phyloP scores from a whole-genome alignment of 2,329 filamentous ascomycete species.

The Lachnellula occidentalis region DNA sequence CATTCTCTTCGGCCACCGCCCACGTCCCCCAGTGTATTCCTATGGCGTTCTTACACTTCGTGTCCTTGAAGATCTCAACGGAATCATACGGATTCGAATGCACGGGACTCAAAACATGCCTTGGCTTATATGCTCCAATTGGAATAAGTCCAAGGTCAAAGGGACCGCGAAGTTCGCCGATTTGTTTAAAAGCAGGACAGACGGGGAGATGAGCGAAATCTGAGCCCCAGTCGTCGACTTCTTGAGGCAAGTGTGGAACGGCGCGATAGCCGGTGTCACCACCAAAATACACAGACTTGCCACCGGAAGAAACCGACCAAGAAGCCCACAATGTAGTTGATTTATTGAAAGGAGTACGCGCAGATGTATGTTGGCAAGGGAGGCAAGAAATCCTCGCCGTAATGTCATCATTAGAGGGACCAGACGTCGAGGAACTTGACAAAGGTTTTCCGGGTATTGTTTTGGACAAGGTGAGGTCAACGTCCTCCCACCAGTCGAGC shows the following conservation, averaged over 20 bases:
- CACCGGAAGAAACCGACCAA: constrained; percentile 70
- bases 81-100: constrained; percentile 81
- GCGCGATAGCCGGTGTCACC: constrained; percentile 85
- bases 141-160: constrained; percentile 89
- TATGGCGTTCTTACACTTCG: constrained; percentile 67
- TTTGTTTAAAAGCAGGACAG: constrained; percentile 79
- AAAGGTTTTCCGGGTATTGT: constrained; percentile 26
- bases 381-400: constrained; percentile 68
- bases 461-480: constrained; percentile 57
- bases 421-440: constrained; percentile 16
- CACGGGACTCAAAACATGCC: constrained; percentile 67
- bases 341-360: constrained; percentile 58
- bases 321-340: constrained; percentile 78
- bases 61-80: constrained; percentile 84
- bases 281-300: constrained; percentile 77
- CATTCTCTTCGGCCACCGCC: constrained; percentile 72
- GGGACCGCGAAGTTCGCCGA: constrained; percentile 73
- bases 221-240: constrained; percentile 63
- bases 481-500: constrained; percentile 90
- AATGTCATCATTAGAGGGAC: constrained; percentile 43
- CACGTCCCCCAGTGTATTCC: constrained; percentile 91
- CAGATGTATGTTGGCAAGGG: constrained; percentile 76
- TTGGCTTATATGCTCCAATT: constrained; percentile 78
- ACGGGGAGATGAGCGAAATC: constrained; percentile 63
- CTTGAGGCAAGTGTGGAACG: constrained; percentile 57